Conservation (phyloP, 2,329 filamentous ascomycete genomes). For the Orbilia quercus region DNA sequence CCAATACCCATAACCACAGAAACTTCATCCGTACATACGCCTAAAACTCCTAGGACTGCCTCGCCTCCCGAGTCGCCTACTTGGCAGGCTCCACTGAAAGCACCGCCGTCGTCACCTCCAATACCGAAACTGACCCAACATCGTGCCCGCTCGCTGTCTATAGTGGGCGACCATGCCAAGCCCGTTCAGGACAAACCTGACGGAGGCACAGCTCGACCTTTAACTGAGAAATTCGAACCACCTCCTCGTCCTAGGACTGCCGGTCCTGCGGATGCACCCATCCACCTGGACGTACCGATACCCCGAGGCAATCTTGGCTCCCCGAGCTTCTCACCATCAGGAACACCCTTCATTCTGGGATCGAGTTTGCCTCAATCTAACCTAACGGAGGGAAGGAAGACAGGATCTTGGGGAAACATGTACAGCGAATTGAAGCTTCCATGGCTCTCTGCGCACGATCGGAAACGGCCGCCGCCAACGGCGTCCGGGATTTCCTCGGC, state of each 20-base stretch:
- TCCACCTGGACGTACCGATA: conserved; percentile 60
- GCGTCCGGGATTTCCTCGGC: conserved; percentile 57
- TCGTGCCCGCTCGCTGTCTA: conserved; percentile 50
- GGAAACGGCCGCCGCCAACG: conserved; percentile 55
- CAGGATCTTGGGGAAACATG: conserved; percentile 58
- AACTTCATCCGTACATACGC: conserved; percentile 49
- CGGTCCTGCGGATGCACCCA: conserved; percentile 57
- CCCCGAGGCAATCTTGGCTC: conserved; percentile 60
- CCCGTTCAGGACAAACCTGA: conserved; percentile 41
- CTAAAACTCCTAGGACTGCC: conserved; percentile 44
- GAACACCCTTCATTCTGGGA: conserved; percentile 60
- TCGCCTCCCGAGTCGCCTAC: conserved; percentile 52
- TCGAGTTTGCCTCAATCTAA: conserved; percentile 59
- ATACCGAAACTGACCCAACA: conserved; percentile 51
- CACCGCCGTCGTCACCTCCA: conserved; percentile 51
- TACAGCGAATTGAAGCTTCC: conserved; percentile 58
- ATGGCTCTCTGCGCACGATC: conserved; percentile 57
- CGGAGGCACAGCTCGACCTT: conserved; percentile 42
- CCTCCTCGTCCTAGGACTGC: conserved; percentile 59
- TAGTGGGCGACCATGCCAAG: conserved; percentile 52
- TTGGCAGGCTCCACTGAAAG: conserved; percentile 52
- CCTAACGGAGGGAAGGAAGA: conserved; percentile 58
- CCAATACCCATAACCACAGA: conserved; percentile 35
- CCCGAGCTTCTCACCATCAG: conserved; percentile 60
- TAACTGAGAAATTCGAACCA: conserved; percentile 55